Evolutionary conservation across 805 yeast species (phyloP).

Genomic region (Ogataea nonfermentans): DNA sequence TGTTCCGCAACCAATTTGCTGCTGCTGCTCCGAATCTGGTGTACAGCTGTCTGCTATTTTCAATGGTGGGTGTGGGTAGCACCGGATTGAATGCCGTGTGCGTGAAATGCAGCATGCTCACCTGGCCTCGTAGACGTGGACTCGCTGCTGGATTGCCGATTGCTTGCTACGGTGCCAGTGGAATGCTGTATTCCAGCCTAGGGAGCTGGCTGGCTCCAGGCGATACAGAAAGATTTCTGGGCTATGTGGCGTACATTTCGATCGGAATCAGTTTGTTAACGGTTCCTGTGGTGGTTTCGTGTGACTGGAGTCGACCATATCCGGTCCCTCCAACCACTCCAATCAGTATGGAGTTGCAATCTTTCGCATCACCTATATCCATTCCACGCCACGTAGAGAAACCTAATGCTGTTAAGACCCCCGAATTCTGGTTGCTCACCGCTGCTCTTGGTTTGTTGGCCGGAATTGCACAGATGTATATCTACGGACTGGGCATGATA

Average conservation of each 20-base stretch:
- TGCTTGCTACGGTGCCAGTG: conserved; percentile 73
- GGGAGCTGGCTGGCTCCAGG: conserved; percentile 55
- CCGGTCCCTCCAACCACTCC: conserved; percentile 8
- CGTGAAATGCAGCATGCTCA: conserved; percentile 70
- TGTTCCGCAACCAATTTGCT: conserved; percentile 51
- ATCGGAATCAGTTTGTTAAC: conserved; percentile 42
- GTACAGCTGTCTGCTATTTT: conserved; percentile 45
- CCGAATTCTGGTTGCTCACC: conserved; percentile 51
- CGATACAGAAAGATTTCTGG: conserved; percentile 53
- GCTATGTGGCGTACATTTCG: conserved; percentile 44
- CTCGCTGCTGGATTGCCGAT: conserved; percentile 74
- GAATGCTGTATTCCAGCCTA: conserved; percentile 59
- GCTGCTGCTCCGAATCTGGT: conserved; percentile 37
- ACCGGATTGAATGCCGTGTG: conserved; percentile 63
- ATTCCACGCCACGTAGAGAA: conserved; percentile 3
- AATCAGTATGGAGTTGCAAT: conserved; percentile 5
- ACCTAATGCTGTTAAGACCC: conserved; percentile 2
- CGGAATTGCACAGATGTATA: conserved; percentile 73
- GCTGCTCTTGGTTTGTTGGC: conserved; percentile 52
- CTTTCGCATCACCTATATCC: conserved; percentile 8
- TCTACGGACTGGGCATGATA: conserved; percentile 71
- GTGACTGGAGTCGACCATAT: conserved; percentile 37
- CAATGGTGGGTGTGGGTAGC: conserved; percentile 65
- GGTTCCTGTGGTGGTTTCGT: conserved; percentile 44
- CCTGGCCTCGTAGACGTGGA: conserved; percentile 66